These are phyloP conservation scores for Polytrichum commune DNA, from an alignment of 225 moss, liverwort and hornwort species.

Conservation along the genomic window DNA sequence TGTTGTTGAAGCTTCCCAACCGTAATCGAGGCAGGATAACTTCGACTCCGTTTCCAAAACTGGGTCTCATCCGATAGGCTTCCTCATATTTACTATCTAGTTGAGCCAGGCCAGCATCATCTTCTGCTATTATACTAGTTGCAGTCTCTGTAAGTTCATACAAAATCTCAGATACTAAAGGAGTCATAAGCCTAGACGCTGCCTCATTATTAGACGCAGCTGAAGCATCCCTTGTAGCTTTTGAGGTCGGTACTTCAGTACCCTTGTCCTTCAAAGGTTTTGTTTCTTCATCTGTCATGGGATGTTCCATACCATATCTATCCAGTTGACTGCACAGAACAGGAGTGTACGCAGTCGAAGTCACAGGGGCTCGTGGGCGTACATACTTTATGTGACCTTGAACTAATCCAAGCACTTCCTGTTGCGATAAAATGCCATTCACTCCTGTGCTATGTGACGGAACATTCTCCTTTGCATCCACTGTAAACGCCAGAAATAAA, in stretches of 20 bases:
- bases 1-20: conserved; percentile 8
- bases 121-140: conserved; percentile 30
- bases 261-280: background rate
- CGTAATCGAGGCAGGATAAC: conserved; percentile 29
- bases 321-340: conserved; percentile 11
- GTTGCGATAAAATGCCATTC: conserved; percentile 11
- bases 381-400: conserved; percentile 13
- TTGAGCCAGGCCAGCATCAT: conserved; percentile 22
- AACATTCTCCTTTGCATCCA: conserved; percentile 36
- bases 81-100: conserved; percentile 39
- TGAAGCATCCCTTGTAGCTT: background rate
- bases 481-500: conserved; percentile 17
- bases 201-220: background rate
- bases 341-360: conserved; percentile 11
- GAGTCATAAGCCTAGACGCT: conserved; percentile 18
- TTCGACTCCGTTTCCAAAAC: conserved; percentile 11
- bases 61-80: conserved; percentile 19
- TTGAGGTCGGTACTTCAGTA: background rate
- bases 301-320: conserved; percentile 7
- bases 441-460: conserved; percentile 25
- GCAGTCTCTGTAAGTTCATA: conserved; percentile 43
- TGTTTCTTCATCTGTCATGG: background rate
- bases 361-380: conserved; percentile 3
- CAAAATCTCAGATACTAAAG: conserved; percentile 44
- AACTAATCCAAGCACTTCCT: conserved; percentile 6